These are phyloP conservation scores for Chytriomyces hyalinus DNA, from an alignment of 192 early-diverging fungal genomes.

Conservation along the genomic window DNA sequence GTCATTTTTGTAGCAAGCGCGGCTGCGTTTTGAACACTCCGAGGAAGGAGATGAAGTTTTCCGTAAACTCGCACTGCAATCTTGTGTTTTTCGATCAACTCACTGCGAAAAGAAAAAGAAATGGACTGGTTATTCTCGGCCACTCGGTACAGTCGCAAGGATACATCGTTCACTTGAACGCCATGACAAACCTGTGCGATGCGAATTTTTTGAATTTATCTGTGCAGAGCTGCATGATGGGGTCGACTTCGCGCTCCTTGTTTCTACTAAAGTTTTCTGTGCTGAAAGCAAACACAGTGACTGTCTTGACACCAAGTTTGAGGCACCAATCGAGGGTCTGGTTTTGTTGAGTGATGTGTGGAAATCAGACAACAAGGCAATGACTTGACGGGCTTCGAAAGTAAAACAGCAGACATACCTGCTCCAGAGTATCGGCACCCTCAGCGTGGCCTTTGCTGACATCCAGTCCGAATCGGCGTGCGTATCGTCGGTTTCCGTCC, in stretches of 20 bases:
- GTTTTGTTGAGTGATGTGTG: neutral
- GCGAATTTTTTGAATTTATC: conserved; percentile 80
- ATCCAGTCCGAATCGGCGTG: conserved; percentile 58
- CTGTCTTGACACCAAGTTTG: conserved; percentile 79
- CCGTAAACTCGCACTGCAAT: conserved; percentile 86
- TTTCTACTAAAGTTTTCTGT: conserved; percentile 95
- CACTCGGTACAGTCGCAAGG: neutral
- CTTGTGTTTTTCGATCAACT: conserved; percentile 70
- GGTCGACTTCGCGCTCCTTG: conserved; percentile 79
- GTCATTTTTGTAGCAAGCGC: conserved; percentile 64
- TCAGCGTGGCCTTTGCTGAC: conserved; percentile 75
- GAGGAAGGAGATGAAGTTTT: conserved; percentile 69
- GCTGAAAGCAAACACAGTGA: conserved; percentile 97
- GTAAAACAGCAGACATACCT: conserved; percentile 58
- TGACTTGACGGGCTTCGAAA: neutral
- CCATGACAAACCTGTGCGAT: conserved; percentile 61
- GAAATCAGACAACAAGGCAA: neutral
- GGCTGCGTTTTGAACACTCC: conserved; percentile 66
- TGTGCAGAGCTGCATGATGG: conserved; percentile 80
- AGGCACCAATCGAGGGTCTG: conserved; percentile 88
- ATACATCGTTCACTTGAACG: neutral
- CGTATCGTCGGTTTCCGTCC: conserved; percentile 97
- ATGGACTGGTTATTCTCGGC: neutral
- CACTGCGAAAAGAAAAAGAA: conserved; percentile 53
- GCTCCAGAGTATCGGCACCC: conserved; percentile 78